These are phyloP conservation scores for Fonsecaea pugnacius DNA, from an alignment of 2,329 filamentous ascomycete species.

Conservation along the genomic window DNA sequence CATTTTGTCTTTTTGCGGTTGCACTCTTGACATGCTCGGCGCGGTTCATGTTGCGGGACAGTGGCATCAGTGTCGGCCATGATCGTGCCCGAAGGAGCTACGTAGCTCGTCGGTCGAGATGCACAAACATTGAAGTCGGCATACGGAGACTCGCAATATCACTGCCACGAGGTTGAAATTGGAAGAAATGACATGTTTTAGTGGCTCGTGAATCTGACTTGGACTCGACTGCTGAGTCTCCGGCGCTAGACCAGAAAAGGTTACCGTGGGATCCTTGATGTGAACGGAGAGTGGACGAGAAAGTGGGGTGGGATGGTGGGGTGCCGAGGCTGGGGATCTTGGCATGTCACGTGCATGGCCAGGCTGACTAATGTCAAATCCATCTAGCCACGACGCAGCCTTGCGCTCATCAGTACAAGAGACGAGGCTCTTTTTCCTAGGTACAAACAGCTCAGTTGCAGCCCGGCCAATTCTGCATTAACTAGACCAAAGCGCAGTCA, in stretches of 20 bases:
- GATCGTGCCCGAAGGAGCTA: conserved; percentile 2
- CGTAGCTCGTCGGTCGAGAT: background rate
- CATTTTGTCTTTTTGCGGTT: conserved; percentile 34
- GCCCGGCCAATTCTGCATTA: no score
- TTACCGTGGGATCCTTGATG: background rate
- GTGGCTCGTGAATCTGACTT: conserved; percentile 4
- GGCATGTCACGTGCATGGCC: background rate
- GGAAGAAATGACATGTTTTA: conserved; percentile 4
- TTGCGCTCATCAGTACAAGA: no score
- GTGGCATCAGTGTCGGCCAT: conserved; percentile 18
- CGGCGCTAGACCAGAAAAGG: conserved; percentile 1
- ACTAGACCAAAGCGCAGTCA: no score
- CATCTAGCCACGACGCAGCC: no score
- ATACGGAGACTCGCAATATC: background rate
- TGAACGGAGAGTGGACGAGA: background rate
- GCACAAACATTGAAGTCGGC: conserved; percentile 11
- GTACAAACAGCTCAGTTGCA: no score
- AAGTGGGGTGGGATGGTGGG: background rate
- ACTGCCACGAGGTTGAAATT: conserved; percentile 1
- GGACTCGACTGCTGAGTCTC: background rate
- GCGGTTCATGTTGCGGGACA: conserved; percentile 18
- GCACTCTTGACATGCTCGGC: conserved; percentile 28
- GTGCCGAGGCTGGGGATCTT: background rate
- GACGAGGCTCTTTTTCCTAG: no score
- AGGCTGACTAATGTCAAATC: background rate